These are phyloP conservation scores for Fraxinus greggii DNA, from an alignment of 305 asterid species.

Conservation along the genomic window DNA sequence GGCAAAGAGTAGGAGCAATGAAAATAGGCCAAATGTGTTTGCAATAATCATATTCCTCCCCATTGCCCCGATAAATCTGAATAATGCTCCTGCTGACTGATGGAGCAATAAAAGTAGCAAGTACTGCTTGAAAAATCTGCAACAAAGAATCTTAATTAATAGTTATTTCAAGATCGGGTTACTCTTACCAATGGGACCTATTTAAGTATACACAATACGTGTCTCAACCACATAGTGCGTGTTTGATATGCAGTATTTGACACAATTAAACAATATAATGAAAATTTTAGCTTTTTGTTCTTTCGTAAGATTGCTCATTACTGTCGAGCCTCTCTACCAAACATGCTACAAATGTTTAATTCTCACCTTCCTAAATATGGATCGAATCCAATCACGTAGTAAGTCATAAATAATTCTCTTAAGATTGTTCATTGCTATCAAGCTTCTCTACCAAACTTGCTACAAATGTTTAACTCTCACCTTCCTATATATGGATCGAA, in stretches of 20 bases:
- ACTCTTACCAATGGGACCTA: background rate
- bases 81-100: constrained; percentile 55
- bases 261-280: background rate
- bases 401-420: constrained; percentile 23
- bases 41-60: constrained; percentile 71
- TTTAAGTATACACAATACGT: background rate
- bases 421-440: background rate
- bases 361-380: constrained; percentile 33
- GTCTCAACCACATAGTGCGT: background rate
- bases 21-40: constrained; percentile 68
- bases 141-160: constrained; percentile 12
- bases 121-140: constrained; percentile 58
- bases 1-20: constrained; percentile 53
- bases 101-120: constrained; percentile 40
- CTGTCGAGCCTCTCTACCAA: background rate
- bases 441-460: background rate
- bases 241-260: background rate
- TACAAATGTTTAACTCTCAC: constrained; percentile 15
- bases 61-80: constrained; percentile 56
- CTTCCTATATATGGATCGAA: constrained; percentile 36
- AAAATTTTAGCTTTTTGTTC: background rate
- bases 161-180: background rate
- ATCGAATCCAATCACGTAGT: constrained; percentile 38
- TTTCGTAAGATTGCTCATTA: background rate
- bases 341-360: background rate